A percentile compares a stretch with the other conserved stretches of the same genome.
Evolutionary conservation across 1,284 basidiomycete species (phyloP).

Genomic region (Irpex sp.): DNA sequence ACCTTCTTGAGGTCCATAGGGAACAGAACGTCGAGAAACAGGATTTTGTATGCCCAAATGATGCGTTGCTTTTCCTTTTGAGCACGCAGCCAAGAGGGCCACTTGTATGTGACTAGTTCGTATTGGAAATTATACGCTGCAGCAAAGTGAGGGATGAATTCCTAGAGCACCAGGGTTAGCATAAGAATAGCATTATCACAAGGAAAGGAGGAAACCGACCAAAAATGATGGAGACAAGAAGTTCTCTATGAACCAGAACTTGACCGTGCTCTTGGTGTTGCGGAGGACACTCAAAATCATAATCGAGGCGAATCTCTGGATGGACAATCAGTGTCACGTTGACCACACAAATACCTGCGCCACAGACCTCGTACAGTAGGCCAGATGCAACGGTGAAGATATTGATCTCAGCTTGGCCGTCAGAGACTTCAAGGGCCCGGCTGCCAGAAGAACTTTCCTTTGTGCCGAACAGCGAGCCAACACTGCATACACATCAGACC

Average conservation of each 20-base stretch:
- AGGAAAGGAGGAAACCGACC: slow-evolving; percentile 40
- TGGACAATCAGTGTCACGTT: not conserved
- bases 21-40: slow-evolving; percentile 98
- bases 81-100: slow-evolving; percentile 96
- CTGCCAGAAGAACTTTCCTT: slow-evolving; percentile 22
- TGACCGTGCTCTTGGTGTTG: slow-evolving; percentile 91
- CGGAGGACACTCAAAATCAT: slow-evolving; percentile 96
- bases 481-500: not conserved
- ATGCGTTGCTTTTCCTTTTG: slow-evolving; percentile 97
- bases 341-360: slow-evolving; percentile 8
- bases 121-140: slow-evolving; percentile 92
- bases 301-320: slow-evolving; percentile 91
- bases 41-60: slow-evolving; percentile 99
- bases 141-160: slow-evolving; percentile 93
- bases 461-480: slow-evolving; percentile 44
- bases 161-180: slow-evolving; percentile 39
- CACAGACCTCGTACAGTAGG: slow-evolving; percentile 80
- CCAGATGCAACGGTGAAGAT: slow-evolving; percentile 99
- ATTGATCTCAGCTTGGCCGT: slow-evolving; percentile 85
- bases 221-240: slow-evolving; percentile 98
- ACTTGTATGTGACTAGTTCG: slow-evolving; percentile 97
- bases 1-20: slow-evolving; percentile 98
- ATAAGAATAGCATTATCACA: not conserved
- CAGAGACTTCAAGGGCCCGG: slow-evolving; percentile 22
- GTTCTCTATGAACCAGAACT: slow-evolving; percentile 99